These are phyloP conservation scores for Talaromyces liani DNA, from an alignment of 495 filamentous ascomycete species.

Conservation along the genomic window DNA sequence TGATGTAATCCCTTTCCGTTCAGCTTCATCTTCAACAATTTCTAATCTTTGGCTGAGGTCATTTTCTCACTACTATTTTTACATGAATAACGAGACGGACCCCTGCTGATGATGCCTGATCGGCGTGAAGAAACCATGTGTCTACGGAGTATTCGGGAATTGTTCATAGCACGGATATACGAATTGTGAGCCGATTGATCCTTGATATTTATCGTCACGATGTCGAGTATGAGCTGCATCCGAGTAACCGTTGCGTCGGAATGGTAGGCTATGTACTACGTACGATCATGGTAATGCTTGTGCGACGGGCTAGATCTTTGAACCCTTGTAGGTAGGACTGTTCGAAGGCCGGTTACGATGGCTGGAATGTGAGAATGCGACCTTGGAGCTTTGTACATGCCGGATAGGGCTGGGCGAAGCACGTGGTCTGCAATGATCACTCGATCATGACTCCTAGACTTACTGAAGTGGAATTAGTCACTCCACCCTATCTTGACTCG, in stretches of 20 bases:
- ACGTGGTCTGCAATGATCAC: neutral
- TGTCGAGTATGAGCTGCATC: neutral
- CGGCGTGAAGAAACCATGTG: neutral
- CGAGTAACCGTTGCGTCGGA: neutral
- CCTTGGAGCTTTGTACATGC: neutral
- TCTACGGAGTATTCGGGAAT: too few relatives aligned
- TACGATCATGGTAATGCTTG: too few relatives aligned
- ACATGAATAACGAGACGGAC: neutral
- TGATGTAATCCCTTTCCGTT: neutral
- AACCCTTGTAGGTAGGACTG: neutral
- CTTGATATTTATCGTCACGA: neutral
- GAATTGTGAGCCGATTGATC: neutral
- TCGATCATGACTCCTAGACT: neutral
- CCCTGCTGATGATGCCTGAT: neutral
- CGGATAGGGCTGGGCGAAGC: neutral
- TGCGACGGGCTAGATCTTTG: neutral
- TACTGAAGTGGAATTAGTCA: neutral
- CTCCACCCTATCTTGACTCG: neutral
- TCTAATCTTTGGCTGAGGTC: neutral
- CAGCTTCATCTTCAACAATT: neutral
- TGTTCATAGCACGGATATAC: too few relatives aligned
- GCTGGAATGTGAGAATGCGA: neutral
- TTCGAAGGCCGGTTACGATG: neutral
- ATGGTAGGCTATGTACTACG: neutral
- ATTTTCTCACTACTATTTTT: neutral